Evolutionary conservation across 176 grass and related monocot species (phyloP).

Genomic region (Tillandsia fasciculata): DNA sequence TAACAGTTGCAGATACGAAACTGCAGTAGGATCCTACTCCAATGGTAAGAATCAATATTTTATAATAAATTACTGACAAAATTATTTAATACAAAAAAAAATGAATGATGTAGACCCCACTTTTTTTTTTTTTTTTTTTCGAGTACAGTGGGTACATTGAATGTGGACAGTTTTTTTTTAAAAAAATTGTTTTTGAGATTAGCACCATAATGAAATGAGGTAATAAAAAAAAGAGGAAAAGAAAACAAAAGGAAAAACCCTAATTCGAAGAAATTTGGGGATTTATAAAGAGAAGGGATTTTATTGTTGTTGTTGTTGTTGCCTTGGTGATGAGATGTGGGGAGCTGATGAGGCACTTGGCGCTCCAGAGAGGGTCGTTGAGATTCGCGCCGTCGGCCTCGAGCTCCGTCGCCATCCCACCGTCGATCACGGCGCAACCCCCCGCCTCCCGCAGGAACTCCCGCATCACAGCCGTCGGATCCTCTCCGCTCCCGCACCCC

Average conservation of each 20-base stretch:
- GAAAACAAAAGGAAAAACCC: not conserved
- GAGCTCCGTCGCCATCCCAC: conserved; percentile 91
- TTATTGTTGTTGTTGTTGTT: not conserved
- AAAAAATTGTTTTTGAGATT: too few relatives aligned
- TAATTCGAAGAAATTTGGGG: not conserved
- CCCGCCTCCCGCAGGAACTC: conserved; percentile 32
- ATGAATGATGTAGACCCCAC: too few relatives aligned
- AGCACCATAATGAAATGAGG: too few relatives aligned
- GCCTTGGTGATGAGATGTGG: conserved; percentile 82
- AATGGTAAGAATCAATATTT: not conserved
- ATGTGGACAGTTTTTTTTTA: too few relatives aligned
- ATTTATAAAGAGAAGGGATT: too few relatives aligned
- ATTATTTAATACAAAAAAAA: not conserved
- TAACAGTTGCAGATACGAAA: too few relatives aligned
- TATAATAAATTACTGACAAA: not conserved
- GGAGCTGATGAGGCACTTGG: conserved; percentile 74
- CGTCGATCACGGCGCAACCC: conserved; percentile 66
- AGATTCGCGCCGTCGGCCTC: conserved; percentile 86
- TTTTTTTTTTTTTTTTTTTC: too few relatives aligned
- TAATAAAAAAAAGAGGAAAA: not conserved
- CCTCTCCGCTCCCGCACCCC: conserved; percentile 9
- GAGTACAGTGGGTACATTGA: too few relatives aligned
- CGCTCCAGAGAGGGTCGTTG: conserved; percentile 99
- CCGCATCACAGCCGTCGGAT: conserved; percentile 33
- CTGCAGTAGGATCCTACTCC: too few relatives aligned